phyloP scores from a whole-genome alignment of 2,329 filamentous ascomycete genomes.

The Fusarium sp. region DNA sequence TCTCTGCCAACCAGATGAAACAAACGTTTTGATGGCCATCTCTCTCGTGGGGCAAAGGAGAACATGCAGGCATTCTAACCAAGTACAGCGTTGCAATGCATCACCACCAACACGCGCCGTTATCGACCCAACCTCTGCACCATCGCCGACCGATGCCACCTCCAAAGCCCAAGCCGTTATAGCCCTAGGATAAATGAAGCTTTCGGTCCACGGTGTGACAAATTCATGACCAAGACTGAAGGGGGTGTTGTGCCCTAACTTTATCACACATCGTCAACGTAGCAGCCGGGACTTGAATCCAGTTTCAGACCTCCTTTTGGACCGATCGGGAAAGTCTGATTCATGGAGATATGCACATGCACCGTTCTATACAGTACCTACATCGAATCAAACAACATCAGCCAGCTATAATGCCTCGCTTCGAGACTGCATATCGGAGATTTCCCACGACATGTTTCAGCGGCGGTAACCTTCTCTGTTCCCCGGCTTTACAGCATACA shows the following conservation, averaged over 20 bases:
- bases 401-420: constrained; percentile 38
- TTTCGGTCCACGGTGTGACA: constrained; percentile 38
- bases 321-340: constrained; percentile 40
- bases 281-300: constrained; percentile 35
- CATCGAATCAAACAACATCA: constrained; percentile 27
- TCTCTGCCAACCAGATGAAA: constrained; percentile 47
- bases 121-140: constrained; percentile 34
- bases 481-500: constrained; percentile 29
- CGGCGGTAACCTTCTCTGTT: constrained; percentile 23
- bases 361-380: constrained; percentile 29
- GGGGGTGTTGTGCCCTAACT: constrained; percentile 21
- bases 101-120: constrained; percentile 34
- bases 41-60: constrained; percentile 37
- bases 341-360: constrained; percentile 1
- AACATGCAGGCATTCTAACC: constrained; percentile 34
- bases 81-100: constrained; percentile 46
- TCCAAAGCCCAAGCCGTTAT: constrained; percentile 36
- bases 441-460: constrained; percentile 43
- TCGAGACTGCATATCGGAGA: constrained; percentile 47
- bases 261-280: constrained; percentile 41
- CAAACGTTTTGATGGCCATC: constrained; percentile 39
- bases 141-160: constrained; percentile 43
- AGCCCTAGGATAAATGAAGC: constrained; percentile 33
- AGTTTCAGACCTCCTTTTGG: constrained; percentile 36
- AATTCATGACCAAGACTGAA: constrained; percentile 46